phyloP scores from a whole-genome alignment of 2,329 filamentous ascomycete species.

The Capronia americana region DNA sequence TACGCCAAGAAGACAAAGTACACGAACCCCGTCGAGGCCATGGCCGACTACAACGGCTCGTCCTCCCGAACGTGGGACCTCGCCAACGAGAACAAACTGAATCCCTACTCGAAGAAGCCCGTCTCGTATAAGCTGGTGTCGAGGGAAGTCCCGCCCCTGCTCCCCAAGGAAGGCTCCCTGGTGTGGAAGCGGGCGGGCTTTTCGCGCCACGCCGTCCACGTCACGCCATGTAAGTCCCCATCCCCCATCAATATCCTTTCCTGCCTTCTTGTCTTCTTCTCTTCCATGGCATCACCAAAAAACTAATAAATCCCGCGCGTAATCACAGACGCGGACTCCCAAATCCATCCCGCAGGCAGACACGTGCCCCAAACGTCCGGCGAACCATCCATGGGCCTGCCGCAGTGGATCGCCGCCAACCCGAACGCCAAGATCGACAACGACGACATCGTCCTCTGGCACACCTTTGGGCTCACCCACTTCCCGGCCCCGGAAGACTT shows the following conservation, averaged over 20 bases:
- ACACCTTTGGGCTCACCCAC: conserved; percentile 89
- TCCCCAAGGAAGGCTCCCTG: conserved; percentile 80
- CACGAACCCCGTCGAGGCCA: conserved; percentile 69
- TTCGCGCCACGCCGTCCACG: conserved; percentile 83
- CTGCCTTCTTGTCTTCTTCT: conserved; percentile 15
- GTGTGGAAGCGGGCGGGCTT: conserved; percentile 92
- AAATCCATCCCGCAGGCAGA: conserved; percentile 83
- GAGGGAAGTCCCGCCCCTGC: conserved; percentile 76
- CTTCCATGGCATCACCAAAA: conserved; percentile 1
- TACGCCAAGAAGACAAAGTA: conserved; percentile 84
- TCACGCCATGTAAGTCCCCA: conserved; percentile 76
- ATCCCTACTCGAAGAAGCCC: conserved; percentile 84
- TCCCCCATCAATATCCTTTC: conserved; percentile 33
- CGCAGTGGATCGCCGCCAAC: conserved; percentile 75
- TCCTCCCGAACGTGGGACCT: conserved; percentile 91
- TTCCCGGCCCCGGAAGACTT: conserved; percentile 91
- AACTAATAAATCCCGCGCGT: neutral
- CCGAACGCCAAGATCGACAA: conserved; percentile 74
- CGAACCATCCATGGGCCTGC: conserved; percentile 74
- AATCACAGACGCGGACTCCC: conserved; percentile 71
- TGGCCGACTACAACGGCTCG: conserved; percentile 79
- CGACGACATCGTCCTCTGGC: conserved; percentile 88
- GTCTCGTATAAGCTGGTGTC: conserved; percentile 88
- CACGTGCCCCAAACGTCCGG: conserved; percentile 89
- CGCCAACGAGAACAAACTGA: conserved; percentile 80